These are phyloP conservation scores for Conticribra weissflogii DNA, from an alignment of 108 stramenopile species.

Conservation along the genomic window DNA sequence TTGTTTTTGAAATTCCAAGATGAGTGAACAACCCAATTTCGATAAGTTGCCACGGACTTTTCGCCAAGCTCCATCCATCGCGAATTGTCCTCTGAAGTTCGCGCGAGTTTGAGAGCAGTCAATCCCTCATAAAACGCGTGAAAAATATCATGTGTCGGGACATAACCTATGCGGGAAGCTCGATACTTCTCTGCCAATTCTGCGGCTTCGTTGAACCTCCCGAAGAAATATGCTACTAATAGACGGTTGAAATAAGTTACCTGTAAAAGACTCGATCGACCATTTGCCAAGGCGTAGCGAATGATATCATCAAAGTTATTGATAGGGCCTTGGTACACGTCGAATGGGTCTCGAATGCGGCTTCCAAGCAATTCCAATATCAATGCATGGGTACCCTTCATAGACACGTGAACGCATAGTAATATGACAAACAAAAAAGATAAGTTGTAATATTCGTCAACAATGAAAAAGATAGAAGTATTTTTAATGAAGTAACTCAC, in stretches of 20 bases:
- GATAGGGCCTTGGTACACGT: neutral
- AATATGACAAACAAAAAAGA: too few relatives aligned
- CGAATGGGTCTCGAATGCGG: neutral
- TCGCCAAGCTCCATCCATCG: neutral
- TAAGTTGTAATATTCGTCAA: too few relatives aligned
- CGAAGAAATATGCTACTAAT: conserved; percentile 9
- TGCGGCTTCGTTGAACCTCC: conserved; percentile 7
- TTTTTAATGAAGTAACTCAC: too few relatives aligned
- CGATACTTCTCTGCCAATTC: conserved; percentile 11
- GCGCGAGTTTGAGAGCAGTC: conserved; percentile 9
- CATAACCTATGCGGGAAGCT: neutral
- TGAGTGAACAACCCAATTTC: neutral
- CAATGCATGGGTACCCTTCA: too few relatives aligned
- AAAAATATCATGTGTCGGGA: too few relatives aligned
- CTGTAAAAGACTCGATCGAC: neutral
- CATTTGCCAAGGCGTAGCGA: neutral
- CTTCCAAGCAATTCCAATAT: neutral
- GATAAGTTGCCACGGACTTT: neutral
- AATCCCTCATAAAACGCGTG: conserved; percentile 12
- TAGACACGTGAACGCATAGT: too few relatives aligned
- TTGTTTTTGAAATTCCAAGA: conserved; percentile 13
- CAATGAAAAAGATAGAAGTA: too few relatives aligned
- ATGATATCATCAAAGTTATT: neutral
- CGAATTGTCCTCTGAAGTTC: neutral
- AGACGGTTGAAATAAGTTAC: conserved; percentile 4